Conservation (phyloP, 768 basidiomycete species). For the Mycena indigotica region DNA sequence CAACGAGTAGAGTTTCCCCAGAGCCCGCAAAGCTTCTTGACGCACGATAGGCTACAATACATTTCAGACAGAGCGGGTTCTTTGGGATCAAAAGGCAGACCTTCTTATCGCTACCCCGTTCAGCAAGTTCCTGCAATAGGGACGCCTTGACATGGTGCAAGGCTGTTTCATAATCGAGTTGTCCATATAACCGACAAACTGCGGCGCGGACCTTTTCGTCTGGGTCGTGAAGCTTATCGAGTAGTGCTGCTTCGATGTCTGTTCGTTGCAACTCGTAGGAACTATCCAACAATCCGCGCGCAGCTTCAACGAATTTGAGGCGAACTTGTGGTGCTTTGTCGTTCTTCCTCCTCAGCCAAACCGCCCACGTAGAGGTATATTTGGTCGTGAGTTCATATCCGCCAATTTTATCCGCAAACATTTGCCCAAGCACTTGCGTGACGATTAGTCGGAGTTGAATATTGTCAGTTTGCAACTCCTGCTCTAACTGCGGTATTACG, state of each 20-base stretch:
- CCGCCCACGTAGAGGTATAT: constrained; percentile 82
- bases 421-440: constrained; percentile 85
- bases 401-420: constrained; percentile 81
- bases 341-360: constrained; percentile 77
- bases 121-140: constrained; percentile 66
- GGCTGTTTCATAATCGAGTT: constrained; percentile 89
- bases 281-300: constrained; percentile 60
- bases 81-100: constrained; percentile 37
- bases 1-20: constrained; percentile 77
- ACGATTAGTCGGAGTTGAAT: constrained; percentile 71
- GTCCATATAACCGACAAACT: constrained; percentile 77
- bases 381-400: constrained; percentile 68
- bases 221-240: constrained; percentile 74
- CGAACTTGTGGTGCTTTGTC: constrained; percentile 77
- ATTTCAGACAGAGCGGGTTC: neutral
- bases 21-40: constrained; percentile 70
- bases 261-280: constrained; percentile 63
- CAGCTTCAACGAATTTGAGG: constrained; percentile 74
- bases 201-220: constrained; percentile 91
- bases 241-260: constrained; percentile 70
- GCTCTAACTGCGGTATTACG: constrained; percentile 91
- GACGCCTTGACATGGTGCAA: constrained; percentile 74
- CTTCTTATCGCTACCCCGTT: constrained; percentile 84
- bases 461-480: constrained; percentile 81
- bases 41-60: constrained; percentile 57